phyloP scores from a whole-genome alignment of 331 rosid species.

The Phaseolus coccineus region DNA sequence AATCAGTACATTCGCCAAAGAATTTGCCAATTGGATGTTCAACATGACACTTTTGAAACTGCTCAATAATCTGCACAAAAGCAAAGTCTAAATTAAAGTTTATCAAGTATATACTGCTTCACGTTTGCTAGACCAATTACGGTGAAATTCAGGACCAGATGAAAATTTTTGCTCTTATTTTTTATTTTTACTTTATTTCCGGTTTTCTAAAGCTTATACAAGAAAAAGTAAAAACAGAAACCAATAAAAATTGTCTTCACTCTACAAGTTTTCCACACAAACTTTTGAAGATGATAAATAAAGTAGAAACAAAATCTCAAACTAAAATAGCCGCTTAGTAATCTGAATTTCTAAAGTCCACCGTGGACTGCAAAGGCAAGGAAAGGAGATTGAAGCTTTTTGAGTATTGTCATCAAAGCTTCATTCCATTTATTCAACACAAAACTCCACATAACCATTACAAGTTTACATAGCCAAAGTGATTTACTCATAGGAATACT shows the following conservation, averaged over 20 bases:
- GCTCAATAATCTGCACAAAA: constrained; percentile 75
- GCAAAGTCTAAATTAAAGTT: constrained; percentile 6
- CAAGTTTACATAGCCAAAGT: background rate
- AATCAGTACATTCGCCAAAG: constrained; percentile 86
- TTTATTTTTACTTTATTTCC: background rate
- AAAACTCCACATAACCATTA: background rate
- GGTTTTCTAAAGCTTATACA: background rate
- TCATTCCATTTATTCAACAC: constrained; percentile 9
- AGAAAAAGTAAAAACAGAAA: background rate
- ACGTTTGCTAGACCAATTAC: constrained; percentile 34
- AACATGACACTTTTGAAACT: constrained; percentile 82
- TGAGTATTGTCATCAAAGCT: background rate
- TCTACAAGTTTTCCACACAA: background rate
- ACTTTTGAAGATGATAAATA: background rate
- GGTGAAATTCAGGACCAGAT: constrained; percentile 15
- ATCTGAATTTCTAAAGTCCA: constrained; percentile 30
- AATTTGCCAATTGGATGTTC: constrained; percentile 83
- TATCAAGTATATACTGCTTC: background rate
- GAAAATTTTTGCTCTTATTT: background rate
- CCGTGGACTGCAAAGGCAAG: constrained; percentile 2
- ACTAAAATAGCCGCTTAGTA: background rate
- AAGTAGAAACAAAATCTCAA: background rate
- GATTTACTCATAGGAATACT: background rate
- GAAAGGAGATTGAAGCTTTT: constrained; percentile 4
- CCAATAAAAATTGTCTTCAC: background rate